Evolutionary conservation across 2,329 filamentous ascomycete species (phyloP).

Genomic region (Fusarium secorum): DNA sequence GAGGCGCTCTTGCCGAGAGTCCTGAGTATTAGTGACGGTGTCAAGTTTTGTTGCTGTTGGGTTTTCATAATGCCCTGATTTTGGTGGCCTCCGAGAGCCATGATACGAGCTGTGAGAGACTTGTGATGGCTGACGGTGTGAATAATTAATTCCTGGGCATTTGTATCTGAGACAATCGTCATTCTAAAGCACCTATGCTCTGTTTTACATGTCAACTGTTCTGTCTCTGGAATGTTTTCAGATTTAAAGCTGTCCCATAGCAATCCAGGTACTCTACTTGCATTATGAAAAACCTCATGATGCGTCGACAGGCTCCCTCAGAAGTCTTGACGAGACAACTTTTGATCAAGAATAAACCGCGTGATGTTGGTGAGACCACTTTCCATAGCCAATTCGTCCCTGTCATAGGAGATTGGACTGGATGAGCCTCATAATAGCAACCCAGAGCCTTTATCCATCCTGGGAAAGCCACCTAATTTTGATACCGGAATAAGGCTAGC

Average conservation of each 20-base stretch:
- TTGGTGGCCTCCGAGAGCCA: conserved; percentile 1
- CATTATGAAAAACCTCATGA: background rate
- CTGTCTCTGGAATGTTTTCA: background rate
- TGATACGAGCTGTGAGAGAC: background rate
- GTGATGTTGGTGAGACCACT: background rate
- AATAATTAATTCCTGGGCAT: background rate
- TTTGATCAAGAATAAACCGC: background rate
- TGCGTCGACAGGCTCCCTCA: conserved; percentile 7
- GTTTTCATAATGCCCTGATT: background rate
- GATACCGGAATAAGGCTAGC: conserved; percentile 22
- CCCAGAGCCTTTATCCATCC: background rate
- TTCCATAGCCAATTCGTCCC: background rate
- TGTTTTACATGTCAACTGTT: background rate
- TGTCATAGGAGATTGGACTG: background rate
- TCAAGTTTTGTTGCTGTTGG: background rate
- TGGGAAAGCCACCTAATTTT: conserved; percentile 22
- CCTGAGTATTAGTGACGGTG: background rate
- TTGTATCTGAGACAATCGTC: background rate
- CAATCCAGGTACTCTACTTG: background rate
- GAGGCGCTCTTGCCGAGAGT: background rate
- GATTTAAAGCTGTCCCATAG: background rate
- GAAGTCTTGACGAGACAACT: background rate
- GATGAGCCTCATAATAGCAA: background rate
- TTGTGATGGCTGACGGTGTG: background rate
- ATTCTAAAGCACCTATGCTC: background rate